Base-by-base conservation (phyloP, 2,329 filamentous ascomycete species). In the Elsinoe arachidis region DNA sequence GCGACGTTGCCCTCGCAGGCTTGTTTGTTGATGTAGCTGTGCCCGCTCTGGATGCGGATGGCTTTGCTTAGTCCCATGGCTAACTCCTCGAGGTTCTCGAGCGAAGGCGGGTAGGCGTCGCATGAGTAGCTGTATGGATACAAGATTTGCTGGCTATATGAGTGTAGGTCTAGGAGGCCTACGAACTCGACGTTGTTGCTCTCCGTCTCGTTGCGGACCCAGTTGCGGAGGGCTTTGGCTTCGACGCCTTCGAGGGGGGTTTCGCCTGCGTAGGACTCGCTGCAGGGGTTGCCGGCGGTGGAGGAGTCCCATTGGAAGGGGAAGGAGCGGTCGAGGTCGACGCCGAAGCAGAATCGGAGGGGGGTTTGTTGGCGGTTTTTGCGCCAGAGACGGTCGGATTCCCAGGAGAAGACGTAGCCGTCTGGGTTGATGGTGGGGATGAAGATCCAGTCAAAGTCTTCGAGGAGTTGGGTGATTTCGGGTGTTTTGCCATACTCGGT, bases 91-190 rank as follows among this genome's bases (percentile, higher is more conserved):
- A 99, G 80, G 65, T 95, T 95, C 72, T 99, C 93, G 14, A 93
- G 76, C 37, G 90, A 90, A 0, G 92, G 91, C 11, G 93, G 92
- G 26, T 84, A 77, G 4, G 81, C 78, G 5, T 77, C 74, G 76
- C 93, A 99, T 11, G 88, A 88, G 72, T 89, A 96, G 4, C 88
- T 85, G 69, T 91, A 97, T 0, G 93, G 93, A 68, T 93, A 96
- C 7, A 97, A 78, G 19, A 99, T 86, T 72, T 96, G 88, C 73
- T 99, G 91, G 0, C 90, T 95, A 71, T 97, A 99, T 1, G 89
- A 92, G 72, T 99, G 93, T 23, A 97, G 78, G 69, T 99, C 93
- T 44, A 97, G 69, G 62, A 95, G 86, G 2, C 86, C 90, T n/a
- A 91, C 81, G 63, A 97, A 90, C 14, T 86, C 78, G 54, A 85